Evolutionary conservation across 176 grass and related monocot species (phyloP), one percentile per base, ranked within the genome.

Genomic region (Rhynchospora tenuis): DNA sequence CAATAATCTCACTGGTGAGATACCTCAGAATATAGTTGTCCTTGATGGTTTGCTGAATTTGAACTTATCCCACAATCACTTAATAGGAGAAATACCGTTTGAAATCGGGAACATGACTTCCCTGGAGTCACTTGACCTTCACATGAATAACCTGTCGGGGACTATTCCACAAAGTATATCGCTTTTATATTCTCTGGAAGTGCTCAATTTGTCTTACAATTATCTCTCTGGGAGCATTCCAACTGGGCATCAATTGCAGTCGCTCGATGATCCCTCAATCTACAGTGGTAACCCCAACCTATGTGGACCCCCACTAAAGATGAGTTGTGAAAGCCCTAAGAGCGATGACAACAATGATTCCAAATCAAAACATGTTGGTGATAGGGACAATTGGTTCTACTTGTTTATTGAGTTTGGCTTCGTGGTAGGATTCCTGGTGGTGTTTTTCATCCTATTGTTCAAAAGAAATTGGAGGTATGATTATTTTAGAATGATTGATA

Each of bases 141-240:
- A 79, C 3, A 63, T 85, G 56, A 92, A 88, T 79, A 50, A 86
- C 11, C 72, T 90, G 17, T 86, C 72, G 0, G 73, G 91, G 23
- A 9, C 54, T 4, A 90, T 92, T 48, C 91, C 88, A 64, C 17
- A 65, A 28, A 88, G 72, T 83, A 86, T 90, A 58, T 7, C 80
- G 3, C 15, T 0, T 27, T 57, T 90, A 16, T 55, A 77, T 6
- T 82, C 1, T 67, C 63, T 93, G 27, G 47, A 48, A 20, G 0
- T 1, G 1, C 51, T 90, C 28, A 86, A 93, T 65, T 47, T 90
- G 19, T 86, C 91, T 48, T 83, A 79, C 8, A 93, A 93, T 50
- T 58, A 86, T 80, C 66, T 93, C 2, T 84, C 80, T 12, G 91
- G 91, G 66, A 70, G 27, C 42, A 93, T 93, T 72, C 91, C 88